A percentile compares a stretch with the other conserved stretches of the same genome.
Evolutionary conservation across 1,139 yeast genomes (phyloP).

Genomic region (Kluyveromyces marxianus): DNA sequence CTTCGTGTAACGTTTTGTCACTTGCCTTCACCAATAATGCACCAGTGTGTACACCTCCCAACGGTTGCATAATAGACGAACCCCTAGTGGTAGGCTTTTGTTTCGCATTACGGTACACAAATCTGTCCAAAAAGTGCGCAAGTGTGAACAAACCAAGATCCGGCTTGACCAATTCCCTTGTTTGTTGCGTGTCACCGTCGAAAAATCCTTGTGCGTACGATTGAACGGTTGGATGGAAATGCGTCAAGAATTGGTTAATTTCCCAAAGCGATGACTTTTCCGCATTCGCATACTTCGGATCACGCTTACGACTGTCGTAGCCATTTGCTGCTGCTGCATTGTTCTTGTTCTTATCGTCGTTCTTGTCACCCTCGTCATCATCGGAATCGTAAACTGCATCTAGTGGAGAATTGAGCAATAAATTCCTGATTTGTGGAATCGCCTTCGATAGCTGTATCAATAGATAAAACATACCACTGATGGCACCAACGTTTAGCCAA

Average conservation of each 20-base stretch:
- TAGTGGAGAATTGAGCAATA: conserved; percentile 39
- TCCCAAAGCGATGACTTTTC: conserved; percentile 83
- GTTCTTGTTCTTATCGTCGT: conserved; percentile 17
- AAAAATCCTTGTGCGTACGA: conserved; percentile 66
- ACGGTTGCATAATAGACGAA: conserved; percentile 93
- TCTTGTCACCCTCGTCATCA: conserved; percentile 24
- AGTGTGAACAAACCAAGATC: conserved; percentile 84
- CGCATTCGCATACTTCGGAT: conserved; percentile 84
- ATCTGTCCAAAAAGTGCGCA: conserved; percentile 87
- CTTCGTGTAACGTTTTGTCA: conserved; percentile 36
- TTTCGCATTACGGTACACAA: conserved; percentile 90
- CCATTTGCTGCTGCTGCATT: conserved; percentile 18
- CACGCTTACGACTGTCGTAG: conserved; percentile 88
- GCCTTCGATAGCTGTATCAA: conserved; percentile 57
- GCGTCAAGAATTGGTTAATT: conserved; percentile 58
- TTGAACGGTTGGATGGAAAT: conserved; percentile 88
- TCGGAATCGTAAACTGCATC: conserved; percentile 32
- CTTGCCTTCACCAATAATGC: conserved; percentile 65
- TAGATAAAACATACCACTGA: conserved; percentile 81
- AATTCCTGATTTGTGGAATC: conserved; percentile 44
- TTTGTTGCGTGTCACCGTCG: conserved; percentile 37
- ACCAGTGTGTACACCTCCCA: conserved; percentile 85
- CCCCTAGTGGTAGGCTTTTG: conserved; percentile 69
- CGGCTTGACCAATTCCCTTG: conserved; percentile 47
- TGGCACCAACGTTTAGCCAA: conserved; percentile 85